Base-by-base conservation (phyloP, 495 filamentous ascomycete species). In the Trichoderma virens region DNA sequence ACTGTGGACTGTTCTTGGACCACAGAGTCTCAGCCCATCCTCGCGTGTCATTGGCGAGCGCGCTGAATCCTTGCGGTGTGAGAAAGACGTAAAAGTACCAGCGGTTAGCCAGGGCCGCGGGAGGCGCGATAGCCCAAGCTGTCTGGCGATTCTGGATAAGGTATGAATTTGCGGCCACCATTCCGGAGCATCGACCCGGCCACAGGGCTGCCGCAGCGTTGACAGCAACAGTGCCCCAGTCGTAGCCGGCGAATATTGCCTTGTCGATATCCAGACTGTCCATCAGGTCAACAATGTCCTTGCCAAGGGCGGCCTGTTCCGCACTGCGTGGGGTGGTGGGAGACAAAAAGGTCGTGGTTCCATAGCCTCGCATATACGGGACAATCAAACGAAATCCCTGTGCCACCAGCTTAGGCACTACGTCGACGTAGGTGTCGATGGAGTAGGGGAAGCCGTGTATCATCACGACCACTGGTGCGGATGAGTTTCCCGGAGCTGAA, bases 191-290 rank as follows among this genome's bases (percentile, higher is more conserved):
- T 3, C 66, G 66, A 39, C 65, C 56, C 13, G 66, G 66, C 63
- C 63, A 65, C 38, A 67, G 59, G 23, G 66, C 63, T 11, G 66
- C 62, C 5, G 66, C 66, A 11, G 64, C 66, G 41, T 63, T 65
- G 28, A 45, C 63, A 14, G 62, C 66, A 30, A 64, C 51, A 1
- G 62, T 59, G 32, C 65, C 65, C 65, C 65, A 67, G 30, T 67
- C 65, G 39, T 64, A 65, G 47, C 65, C 65, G 14, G 65, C 65
- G 27, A 71, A 69, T 34, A 74, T 75, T 9, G 75, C 79, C 64
- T 72, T 72, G 59, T 71, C 76, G 31, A 83, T 79, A n/a, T 75
- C 74, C 65, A 83, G 72, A 9, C 77, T 76, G 56, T 82, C 78
- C n/a, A 82, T 78, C 16, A 83, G 70, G 11, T 73, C 71, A 4